These are phyloP conservation scores for Suillus americanus DNA, from an alignment of 768 basidiomycete genomes.

Conservation along the genomic window DNA sequence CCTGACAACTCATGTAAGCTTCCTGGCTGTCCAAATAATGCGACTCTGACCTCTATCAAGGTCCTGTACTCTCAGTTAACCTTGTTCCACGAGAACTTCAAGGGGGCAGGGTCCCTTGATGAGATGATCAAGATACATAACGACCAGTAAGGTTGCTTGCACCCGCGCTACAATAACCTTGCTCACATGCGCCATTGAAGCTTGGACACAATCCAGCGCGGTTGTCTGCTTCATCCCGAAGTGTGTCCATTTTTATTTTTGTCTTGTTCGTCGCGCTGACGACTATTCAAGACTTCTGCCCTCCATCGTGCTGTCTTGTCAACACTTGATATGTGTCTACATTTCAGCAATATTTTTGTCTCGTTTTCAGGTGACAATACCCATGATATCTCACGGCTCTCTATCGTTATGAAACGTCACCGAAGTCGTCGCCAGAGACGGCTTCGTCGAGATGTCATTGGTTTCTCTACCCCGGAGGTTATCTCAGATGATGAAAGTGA, in stretches of 20 bases:
- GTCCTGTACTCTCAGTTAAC: slow-evolving; percentile 66
- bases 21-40: neutral
- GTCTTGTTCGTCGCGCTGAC: slow-evolving; percentile 3
- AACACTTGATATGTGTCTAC: slow-evolving; percentile 71
- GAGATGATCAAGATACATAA: slow-evolving; percentile 72
- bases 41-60: slow-evolving; percentile 33
- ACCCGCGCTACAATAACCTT: neutral
- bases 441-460: slow-evolving; percentile 58
- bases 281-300: slow-evolving; percentile 51
- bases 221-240: slow-evolving; percentile 63
- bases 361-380: slow-evolving; percentile 62
- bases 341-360: slow-evolving; percentile 65
- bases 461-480: slow-evolving; percentile 46
- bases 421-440: slow-evolving; percentile 59
- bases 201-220: slow-evolving; percentile 56
- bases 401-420: slow-evolving; percentile 54
- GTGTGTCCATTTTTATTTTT: slow-evolving; percentile 35
- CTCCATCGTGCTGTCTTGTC: slow-evolving; percentile 66
- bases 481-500: slow-evolving; percentile 38
- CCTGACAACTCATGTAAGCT: slow-evolving; percentile 66
- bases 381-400: slow-evolving; percentile 52
- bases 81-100: slow-evolving; percentile 58
- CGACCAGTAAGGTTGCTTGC: slow-evolving; percentile 53
- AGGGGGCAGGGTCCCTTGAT: slow-evolving; percentile 62
- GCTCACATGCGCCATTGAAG: slow-evolving; percentile 32